Evolutionary conservation across 139 green algal genomes (phyloP), one percentile per base, ranked within the genome.

Genomic region (Picochlorum sp.): DNA sequence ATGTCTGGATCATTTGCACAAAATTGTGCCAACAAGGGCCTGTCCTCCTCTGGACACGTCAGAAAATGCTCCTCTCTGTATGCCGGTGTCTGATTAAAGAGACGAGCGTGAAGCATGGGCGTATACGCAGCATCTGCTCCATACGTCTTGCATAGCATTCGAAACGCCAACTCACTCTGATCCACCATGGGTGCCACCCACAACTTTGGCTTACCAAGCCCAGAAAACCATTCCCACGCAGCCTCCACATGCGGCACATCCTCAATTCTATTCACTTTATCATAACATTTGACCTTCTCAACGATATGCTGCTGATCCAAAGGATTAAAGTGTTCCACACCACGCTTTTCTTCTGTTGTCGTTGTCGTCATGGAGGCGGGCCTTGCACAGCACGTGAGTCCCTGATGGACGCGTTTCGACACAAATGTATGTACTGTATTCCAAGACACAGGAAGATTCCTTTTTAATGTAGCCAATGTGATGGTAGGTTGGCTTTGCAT

Each of bases 171-270:
- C 82, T 99, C 94, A 6, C 80, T 92, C 81, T 89, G 89, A 75
- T 98, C 92, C 20, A 98, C 92, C 92, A 98, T 98, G 5, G 92
- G 92, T 2, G 89, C 89, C 6, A 96, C 85, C 45, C 85, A 83
- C 50, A 73, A 89, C 14, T 89, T 84, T 0, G 89, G 89, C 4
- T 74, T 71, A 3, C 89, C 89, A 9, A 95, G 72, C 13, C n/a
- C 71, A 2, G 64, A 63, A 54, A 86, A 96, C 66, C 85, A 87
- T 20, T 82, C 80, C 89, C 89, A 96, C 0, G 87, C 80, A 23
- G 47, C 56, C 24, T 61, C 65, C 6, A 52, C 71, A 10, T 78
- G 71, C 1, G 71, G 71, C n/a, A 78, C 71, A 26, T 47, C 21
- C 16, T 54, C 54, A 6, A 62, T 21, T 9, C 10, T 13, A 20